Evolutionary conservation across 2,329 filamentous ascomycete species (phyloP).

Genomic region (Aureobasidium leucospermi): DNA sequence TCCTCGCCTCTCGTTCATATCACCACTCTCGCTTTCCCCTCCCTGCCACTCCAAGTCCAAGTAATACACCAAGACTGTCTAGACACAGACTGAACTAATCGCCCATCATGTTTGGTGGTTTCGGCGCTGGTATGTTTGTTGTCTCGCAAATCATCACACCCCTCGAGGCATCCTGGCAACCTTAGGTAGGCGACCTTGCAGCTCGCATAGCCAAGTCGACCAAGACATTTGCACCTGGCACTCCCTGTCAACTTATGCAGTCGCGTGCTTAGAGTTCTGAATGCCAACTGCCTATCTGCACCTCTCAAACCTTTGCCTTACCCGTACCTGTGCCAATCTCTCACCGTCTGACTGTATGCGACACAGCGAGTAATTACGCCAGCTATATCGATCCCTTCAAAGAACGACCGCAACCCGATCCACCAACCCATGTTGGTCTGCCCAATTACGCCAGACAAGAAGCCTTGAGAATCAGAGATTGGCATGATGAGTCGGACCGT

Average conservation of each 20-base stretch:
- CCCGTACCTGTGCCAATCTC: not conserved
- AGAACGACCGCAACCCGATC: constrained; percentile 10
- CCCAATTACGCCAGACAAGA: constrained; percentile 12
- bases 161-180: not conserved
- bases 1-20: not conserved
- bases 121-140: constrained; percentile 12
- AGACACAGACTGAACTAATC: not conserved
- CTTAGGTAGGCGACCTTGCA: not conserved
- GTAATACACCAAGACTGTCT: not conserved
- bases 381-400: constrained; percentile 14
- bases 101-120: constrained; percentile 8
- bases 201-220: not conserved
- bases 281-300: not conserved
- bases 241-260: not conserved
- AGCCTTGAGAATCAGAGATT: not conserved
- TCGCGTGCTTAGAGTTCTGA: not conserved
- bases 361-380: constrained; percentile 4
- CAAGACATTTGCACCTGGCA: not conserved
- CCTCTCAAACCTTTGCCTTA: not conserved
- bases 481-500: not conserved
- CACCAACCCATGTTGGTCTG: constrained; percentile 3
- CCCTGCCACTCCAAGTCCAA: not conserved
- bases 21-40: not conserved
- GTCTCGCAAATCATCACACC: not conserved
- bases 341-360: constrained; percentile 3